Evolutionary conservation across 2,329 filamentous ascomycete species (phyloP).

Genomic region (Colletotrichum lindemuthianum): DNA sequence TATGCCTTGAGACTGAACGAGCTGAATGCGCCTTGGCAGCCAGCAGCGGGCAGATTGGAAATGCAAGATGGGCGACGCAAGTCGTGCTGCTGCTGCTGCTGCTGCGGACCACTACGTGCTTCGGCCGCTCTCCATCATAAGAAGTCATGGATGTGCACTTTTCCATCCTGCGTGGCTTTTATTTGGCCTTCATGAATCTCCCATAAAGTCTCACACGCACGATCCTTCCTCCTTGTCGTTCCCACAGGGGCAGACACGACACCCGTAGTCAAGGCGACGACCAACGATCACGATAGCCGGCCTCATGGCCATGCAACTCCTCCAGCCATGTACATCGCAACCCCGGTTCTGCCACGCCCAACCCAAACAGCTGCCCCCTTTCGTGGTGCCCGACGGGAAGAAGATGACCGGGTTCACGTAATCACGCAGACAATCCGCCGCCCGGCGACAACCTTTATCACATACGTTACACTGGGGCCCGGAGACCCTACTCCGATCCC

Average conservation of each 20-base stretch:
- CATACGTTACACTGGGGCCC: conserved; percentile 45
- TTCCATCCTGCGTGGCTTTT: conserved; percentile 1
- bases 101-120: conserved; percentile 24
- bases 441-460: conserved; percentile 48
- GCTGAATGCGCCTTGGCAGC: conserved; percentile 22
- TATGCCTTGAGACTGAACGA: background rate
- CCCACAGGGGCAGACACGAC: too few relatives aligned
- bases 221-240: too few relatives aligned
- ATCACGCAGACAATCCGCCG: conserved; percentile 50
- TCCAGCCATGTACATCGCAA: conserved; percentile 28
- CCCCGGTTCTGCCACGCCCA: conserved; percentile 26
- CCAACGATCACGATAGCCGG: background rate
- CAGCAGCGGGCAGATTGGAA: conserved; percentile 7
- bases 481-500: conserved; percentile 23
- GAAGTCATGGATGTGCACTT: conserved; percentile 19
- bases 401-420: conserved; percentile 24
- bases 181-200: background rate
- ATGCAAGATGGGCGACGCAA: conserved; percentile 7
- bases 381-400: conserved; percentile 20
- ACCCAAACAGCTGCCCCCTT: conserved; percentile 1
- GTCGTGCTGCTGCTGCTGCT: background rate
- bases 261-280: too few relatives aligned
- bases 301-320: conserved; percentile 18
- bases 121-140: conserved; percentile 9
- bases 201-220: background rate